Conservation (phyloP, 192 early-diverging fungal genomes). For the Coemansia sp. region DNA sequence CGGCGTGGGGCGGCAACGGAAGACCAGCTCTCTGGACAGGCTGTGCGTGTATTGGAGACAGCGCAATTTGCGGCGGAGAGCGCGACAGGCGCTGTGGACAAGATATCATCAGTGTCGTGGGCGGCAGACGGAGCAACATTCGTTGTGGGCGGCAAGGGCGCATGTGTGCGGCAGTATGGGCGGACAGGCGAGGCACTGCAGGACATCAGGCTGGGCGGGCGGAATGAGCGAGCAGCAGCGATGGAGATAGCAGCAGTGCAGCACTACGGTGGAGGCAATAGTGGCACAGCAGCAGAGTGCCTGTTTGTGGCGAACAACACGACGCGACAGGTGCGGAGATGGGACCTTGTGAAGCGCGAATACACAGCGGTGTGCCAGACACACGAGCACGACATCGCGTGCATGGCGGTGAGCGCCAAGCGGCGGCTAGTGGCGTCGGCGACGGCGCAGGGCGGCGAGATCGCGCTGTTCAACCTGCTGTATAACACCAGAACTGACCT, state of each 20-base stretch:
- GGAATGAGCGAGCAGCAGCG: not conserved
- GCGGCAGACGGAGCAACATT: constrained; percentile 31
- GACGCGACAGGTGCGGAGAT: constrained; percentile 39
- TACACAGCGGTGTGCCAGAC: constrained; percentile 39
- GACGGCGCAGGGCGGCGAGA: constrained; percentile 39
- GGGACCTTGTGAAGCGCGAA: constrained; percentile 37
- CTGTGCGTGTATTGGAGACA: not conserved
- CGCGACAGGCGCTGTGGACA: constrained; percentile 7
- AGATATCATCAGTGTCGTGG: constrained; percentile 32
- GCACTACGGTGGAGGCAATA: constrained; percentile 27
- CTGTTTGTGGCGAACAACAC: constrained; percentile 47
- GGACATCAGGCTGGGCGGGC: constrained; percentile 20
- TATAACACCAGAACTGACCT: constrained; percentile 44
- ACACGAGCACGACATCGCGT: constrained; percentile 45
- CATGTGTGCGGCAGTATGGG: constrained; percentile 28
- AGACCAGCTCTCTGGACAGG: not conserved
- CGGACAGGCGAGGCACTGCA: constrained; percentile 26
- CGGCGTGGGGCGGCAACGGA: constrained; percentile 11
- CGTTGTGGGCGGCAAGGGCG: constrained; percentile 32
- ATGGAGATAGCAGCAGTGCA: constrained; percentile 28
- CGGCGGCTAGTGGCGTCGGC: constrained; percentile 38
- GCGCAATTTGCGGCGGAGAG: constrained; percentile 1
- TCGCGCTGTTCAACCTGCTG: constrained; percentile 41
- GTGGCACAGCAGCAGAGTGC: constrained; percentile 11
- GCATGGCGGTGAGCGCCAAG: constrained; percentile 40